Evolutionary conservation across 2,329 filamentous ascomycete species (phyloP), one percentile per base, ranked within the genome.

Genomic region (Clarireedia hainanense): DNA sequence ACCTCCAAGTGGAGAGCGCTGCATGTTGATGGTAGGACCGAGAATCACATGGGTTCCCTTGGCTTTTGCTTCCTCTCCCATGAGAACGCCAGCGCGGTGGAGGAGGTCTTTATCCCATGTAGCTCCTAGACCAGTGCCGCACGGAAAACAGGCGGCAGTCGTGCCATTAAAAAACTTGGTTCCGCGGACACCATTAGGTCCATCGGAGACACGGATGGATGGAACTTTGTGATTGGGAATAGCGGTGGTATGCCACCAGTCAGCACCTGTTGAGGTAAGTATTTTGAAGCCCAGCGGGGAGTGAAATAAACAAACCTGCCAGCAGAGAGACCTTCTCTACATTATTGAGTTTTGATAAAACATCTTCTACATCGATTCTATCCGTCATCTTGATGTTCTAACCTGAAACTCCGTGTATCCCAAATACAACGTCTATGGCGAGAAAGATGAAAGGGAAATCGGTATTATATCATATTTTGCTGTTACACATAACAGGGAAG

Each of bases 51-150:
- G 80, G 12, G 23, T 79, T 50, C 84, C 85, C 71, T 91, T 91
- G 51, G 72, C 80, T 58, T 76, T 78, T 64, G 84, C 80, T 67
- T 89, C 86, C 52, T 77, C 71, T 12, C 83, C 86, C 80, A 89
- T 86, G 55, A 81, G 79, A 58, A 77, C 71, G 43, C 86, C 86
- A 34, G 84, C 81, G 47, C 76, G 73, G 65, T 81, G 83, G 56
- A 85, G 80, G 40, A 88, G 75, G 17, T 75, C 71, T 56, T 78
- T 78, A 67, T 87, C 81, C 79, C 83, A 89, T 7, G 86, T 86
- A 4, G 84, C 83, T 23, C 80, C 86, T 6, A 76, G 68, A 6
- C 70, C 72, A 5, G 73, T 72, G 17, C 71, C 73, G 57, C 72
- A 75, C 2, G 75, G 74, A 9, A 76, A 66, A 57, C 74, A 75